Percentiles rank a stretch among this genome's conserved stretches.
Evolutionary conservation across 2,329 filamentous ascomycete species (phyloP).

Genomic region (Colletotrichum tropicicola): DNA sequence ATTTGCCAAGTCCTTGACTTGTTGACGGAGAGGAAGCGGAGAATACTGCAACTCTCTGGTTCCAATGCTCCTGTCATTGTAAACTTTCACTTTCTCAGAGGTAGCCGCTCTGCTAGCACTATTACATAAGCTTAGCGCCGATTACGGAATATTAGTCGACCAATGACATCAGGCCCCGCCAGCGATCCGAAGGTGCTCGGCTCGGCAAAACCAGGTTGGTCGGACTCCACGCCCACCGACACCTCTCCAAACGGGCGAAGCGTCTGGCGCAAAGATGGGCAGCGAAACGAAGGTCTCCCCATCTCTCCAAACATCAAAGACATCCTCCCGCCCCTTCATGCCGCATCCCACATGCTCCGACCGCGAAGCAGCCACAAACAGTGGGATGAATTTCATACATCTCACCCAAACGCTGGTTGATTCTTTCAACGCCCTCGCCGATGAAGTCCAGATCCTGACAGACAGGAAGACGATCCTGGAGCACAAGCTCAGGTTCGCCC

Average conservation of each 20-base stretch:
- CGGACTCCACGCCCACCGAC: constrained; percentile 22
- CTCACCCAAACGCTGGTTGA: constrained; percentile 67
- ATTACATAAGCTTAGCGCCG: constrained; percentile 21
- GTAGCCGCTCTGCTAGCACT: not conserved
- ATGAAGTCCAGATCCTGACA: constrained; percentile 70
- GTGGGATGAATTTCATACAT: constrained; percentile 52
- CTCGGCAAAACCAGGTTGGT: constrained; percentile 25
- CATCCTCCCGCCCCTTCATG: constrained; percentile 24
- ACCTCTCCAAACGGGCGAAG: constrained; percentile 5
- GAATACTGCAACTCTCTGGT: too few species aligned
- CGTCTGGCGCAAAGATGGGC: constrained; percentile 22
- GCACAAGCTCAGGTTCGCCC: constrained; percentile 73
- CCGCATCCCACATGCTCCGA: constrained; percentile 27
- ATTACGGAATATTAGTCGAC: constrained; percentile 5
- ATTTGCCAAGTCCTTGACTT: too few species aligned
- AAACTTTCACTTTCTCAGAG: constrained; percentile 5
- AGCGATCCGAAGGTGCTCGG: constrained; percentile 20
- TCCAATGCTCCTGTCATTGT: not conserved
- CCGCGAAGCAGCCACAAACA: constrained; percentile 24
- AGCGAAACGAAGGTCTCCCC: constrained; percentile 26
- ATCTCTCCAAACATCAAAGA: constrained; percentile 23
- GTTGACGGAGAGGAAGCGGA: too few species aligned
- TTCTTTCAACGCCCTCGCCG: constrained; percentile 71
- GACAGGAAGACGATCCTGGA: constrained; percentile 73
- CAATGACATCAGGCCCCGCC: constrained; percentile 28